Conservation (phyloP, 2,329 filamentous ascomycete genomes). For the Penicillium sp. region DNA sequence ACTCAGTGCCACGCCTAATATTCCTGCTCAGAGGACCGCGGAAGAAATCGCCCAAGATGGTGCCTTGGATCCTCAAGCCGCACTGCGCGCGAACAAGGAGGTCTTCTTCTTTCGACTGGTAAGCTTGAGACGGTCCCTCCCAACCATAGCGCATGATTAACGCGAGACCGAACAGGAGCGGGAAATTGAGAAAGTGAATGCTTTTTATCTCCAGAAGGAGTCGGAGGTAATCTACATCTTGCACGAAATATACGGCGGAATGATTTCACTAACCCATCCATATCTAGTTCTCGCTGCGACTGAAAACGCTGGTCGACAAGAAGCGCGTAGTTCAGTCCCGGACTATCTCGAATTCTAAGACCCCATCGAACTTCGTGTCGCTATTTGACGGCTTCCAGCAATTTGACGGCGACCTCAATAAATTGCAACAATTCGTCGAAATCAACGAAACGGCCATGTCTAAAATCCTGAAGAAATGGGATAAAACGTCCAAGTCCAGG, state of each 20-base stretch:
- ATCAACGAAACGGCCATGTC: slow-evolving; percentile 97
- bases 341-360: slow-evolving; percentile 71
- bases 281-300: slow-evolving; percentile 78
- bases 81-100: slow-evolving; percentile 93
- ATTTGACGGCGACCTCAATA: slow-evolving; percentile 94
- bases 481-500: slow-evolving; percentile 98
- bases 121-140: slow-evolving; percentile 23
- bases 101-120: slow-evolving; percentile 98
- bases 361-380: slow-evolving; percentile 89
- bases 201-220: slow-evolving; percentile 96
- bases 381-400: slow-evolving; percentile 96
- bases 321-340: slow-evolving; percentile 86
- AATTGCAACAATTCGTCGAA: slow-evolving; percentile 95
- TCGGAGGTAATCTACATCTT: slow-evolving; percentile 74
- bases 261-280: background rate
- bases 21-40: slow-evolving; percentile 69
- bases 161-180: slow-evolving; percentile 65
- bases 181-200: slow-evolving; percentile 97
- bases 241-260: background rate
- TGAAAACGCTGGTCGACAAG: slow-evolving; percentile 91
- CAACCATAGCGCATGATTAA: background rate
- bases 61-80: slow-evolving; percentile 71
- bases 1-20: slow-evolving; percentile 84
- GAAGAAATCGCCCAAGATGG: slow-evolving; percentile 41
- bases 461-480: slow-evolving; percentile 99